phyloP scores from a whole-genome alignment of 371 early-diverging fungal species.

The Mucor sp. region DNA sequence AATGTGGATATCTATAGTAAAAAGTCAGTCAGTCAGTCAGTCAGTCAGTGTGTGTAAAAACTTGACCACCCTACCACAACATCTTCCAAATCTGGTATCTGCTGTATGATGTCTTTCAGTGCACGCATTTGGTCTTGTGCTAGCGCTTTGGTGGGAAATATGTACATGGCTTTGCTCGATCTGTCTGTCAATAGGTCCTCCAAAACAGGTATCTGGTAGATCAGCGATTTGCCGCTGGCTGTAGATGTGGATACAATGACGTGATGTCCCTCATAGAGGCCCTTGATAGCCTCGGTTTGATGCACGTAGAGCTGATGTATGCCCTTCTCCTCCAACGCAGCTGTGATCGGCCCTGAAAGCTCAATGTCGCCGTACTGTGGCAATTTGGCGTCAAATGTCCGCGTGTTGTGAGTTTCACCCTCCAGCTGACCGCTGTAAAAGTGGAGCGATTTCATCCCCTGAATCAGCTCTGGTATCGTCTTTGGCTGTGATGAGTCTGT shows the following conservation, averaged over 20 bases:
- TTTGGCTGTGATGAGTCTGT: not conserved
- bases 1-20: slow-evolving; percentile 29
- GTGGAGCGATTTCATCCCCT: slow-evolving; percentile 17
- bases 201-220: slow-evolving; percentile 75
- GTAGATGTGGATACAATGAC: slow-evolving; percentile 75
- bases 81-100: slow-evolving; percentile 25
- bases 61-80: slow-evolving; percentile 7
- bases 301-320: slow-evolving; percentile 65
- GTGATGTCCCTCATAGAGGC: slow-evolving; percentile 41
- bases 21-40: no score
- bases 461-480: slow-evolving; percentile 16
- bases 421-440: slow-evolving; percentile 41
- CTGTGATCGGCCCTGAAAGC: slow-evolving; percentile 13
- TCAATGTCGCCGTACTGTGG: slow-evolving; percentile 25
- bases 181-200: slow-evolving; percentile 47
- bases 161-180: slow-evolving; percentile 49
- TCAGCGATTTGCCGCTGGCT: slow-evolving; percentile 80
- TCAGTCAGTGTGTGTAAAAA: not conserved
- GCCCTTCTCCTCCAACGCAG: slow-evolving; percentile 31
- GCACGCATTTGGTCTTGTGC: slow-evolving; percentile 77
- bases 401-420: slow-evolving; percentile 6
- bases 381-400: slow-evolving; percentile 22
- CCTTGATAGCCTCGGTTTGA: slow-evolving; percentile 67
- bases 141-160: slow-evolving; percentile 80
- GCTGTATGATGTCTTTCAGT: slow-evolving; percentile 37